Evolutionary conservation across 768 basidiomycete genomes (phyloP), one percentile per base, ranked within the genome.

Genomic region (Multifurca ochricompacta): DNA sequence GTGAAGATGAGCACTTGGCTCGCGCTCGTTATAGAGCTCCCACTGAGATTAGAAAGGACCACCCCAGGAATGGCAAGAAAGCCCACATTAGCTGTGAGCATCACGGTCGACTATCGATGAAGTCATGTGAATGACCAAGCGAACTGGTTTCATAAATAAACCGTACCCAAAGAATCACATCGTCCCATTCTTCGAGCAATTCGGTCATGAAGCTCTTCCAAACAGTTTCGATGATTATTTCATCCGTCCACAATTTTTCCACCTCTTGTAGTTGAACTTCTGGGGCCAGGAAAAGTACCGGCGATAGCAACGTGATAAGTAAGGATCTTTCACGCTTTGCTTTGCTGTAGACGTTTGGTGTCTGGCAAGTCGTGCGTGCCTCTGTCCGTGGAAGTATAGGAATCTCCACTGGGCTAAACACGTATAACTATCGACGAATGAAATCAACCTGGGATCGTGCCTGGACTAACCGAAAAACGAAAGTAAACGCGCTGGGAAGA

Each of bases 241-340:
- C 48, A 42, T 61, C 58, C 0, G 46, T 48, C 49, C 53, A 61
- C 36, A 55, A 25, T 28, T 31, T 48, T 19, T 59, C 58, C 34
- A 59, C n/a, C 9, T 61, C 58, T 11, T 10, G 49, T n/a, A 61
- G 44, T 43, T 59, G 53, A 23, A 37, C 58, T 31, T 59, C 58
- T 0, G 60, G 60, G 3, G 53, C 58, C 4, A 55, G 35, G 53
- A 61, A 61, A 10, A 61, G 50, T 19, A 52, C 3, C 2, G 51
- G 60, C 1, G 60, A 59, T 4, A 52, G 21, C 3, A 52, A 7
- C 6, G 58, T 54, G 45, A 59, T 61, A 4, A 61, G 50, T 1
- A 31, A 28, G 0, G 60, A 42, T 25, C 53, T 54, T 16, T 55
- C 23, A 6, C 10, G 41, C 13, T 3, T 32, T 27, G 34, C 21